phyloP scores from a whole-genome alignment of 345 rosid genomes.

The Pistacia vera region DNA sequence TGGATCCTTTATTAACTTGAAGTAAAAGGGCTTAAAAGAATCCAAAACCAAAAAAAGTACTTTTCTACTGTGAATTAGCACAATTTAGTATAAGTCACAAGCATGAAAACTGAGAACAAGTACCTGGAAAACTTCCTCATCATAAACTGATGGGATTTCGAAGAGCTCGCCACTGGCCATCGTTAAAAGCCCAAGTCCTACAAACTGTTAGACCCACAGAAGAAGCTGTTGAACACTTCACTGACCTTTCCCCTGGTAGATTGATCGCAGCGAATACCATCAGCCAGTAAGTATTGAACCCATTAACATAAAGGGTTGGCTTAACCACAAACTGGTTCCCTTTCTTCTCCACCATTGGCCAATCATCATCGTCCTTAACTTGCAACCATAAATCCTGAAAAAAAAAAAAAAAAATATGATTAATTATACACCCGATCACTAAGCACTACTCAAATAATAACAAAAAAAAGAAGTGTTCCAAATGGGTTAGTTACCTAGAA shows the following conservation, averaged over 20 bases:
- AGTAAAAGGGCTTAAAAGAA: too few species aligned
- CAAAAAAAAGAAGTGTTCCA: not conserved
- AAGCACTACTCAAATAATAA: not conserved
- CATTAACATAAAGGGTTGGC: slow-evolving; percentile 86
- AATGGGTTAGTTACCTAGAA: slow-evolving; percentile 22
- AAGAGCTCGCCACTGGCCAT: slow-evolving; percentile 96
- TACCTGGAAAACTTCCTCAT: slow-evolving; percentile 92
- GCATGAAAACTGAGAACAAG: not conserved
- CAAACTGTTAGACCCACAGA: slow-evolving; percentile 87
- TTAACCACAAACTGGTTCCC: slow-evolving; percentile 72
- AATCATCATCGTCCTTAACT: slow-evolving; percentile 53
- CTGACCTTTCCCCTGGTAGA: slow-evolving; percentile 87
- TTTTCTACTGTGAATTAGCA: not conserved
- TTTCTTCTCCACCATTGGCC: slow-evolving; percentile 80
- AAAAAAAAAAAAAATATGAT: slow-evolving; percentile 1
- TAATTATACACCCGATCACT: not conserved
- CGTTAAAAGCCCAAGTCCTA: slow-evolving; percentile 98
- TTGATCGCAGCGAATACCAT: slow-evolving; percentile 91
- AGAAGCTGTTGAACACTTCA: slow-evolving; percentile 84
- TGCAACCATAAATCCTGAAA: slow-evolving; percentile 27
- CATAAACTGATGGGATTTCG: slow-evolving; percentile 88
- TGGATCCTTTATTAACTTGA: not conserved
- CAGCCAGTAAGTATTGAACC: slow-evolving; percentile 96
- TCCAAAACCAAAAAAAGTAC: not conserved
- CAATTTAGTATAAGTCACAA: not conserved